Evolutionary conservation across 2,329 filamentous ascomycete species (phyloP).

Genomic region (Cryphonectria carpinicola): DNA sequence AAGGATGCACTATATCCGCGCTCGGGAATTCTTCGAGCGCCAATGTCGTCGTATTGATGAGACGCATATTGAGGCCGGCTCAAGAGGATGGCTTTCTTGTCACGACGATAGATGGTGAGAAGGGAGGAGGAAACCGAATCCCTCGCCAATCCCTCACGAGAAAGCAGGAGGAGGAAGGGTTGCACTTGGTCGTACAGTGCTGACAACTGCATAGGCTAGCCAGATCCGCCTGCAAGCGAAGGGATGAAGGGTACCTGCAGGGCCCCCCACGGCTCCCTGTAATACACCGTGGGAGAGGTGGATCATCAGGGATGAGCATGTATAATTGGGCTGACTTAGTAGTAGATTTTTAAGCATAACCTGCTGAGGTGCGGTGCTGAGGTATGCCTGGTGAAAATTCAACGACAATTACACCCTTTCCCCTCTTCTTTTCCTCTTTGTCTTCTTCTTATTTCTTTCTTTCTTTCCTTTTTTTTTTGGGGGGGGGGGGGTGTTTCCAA

Average conservation of each 20-base stretch:
- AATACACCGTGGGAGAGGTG: too few species aligned
- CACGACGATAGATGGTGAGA: background rate
- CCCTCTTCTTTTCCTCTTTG: too few species aligned
- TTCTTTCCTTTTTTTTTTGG: too few species aligned
- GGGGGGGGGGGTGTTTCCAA: too few species aligned
- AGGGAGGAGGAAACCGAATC: background rate
- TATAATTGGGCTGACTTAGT: too few species aligned
- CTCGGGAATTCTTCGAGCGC: slow-evolving; percentile 12
- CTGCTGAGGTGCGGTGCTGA: too few species aligned
- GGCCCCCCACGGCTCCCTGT: too few species aligned
- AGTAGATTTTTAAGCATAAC: too few species aligned
- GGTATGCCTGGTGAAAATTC: too few species aligned
- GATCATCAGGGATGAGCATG: too few species aligned
- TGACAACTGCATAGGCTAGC: background rate
- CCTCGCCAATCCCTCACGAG: background rate
- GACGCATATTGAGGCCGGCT: slow-evolving; percentile 18
- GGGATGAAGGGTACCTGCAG: background rate
- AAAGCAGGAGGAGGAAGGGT: background rate
- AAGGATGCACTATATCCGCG: slow-evolving; percentile 13
- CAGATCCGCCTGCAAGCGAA: background rate
- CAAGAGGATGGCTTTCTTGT: background rate
- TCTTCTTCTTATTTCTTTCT: too few species aligned
- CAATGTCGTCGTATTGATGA: slow-evolving; percentile 13
- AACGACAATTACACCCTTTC: too few species aligned
- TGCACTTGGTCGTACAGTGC: background rate